Evolutionary conservation across 2,329 filamentous ascomycete species (phyloP).

Genomic region (Ceratocystiopsis sp.): DNA sequence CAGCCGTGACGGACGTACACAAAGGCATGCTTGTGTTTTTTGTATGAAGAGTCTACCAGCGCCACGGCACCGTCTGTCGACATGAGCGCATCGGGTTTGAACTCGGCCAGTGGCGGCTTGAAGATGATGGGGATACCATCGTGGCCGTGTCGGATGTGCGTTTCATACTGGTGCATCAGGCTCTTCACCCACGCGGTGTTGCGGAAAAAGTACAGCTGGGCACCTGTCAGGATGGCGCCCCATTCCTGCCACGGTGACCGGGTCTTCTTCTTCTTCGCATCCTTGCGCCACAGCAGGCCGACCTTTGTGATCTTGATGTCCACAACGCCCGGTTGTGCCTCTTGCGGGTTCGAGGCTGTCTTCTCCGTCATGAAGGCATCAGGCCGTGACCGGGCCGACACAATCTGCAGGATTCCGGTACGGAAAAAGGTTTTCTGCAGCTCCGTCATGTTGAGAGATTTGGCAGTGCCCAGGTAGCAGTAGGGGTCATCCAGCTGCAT

Average conservation of each 20-base stretch:
- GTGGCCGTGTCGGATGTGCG: conserved; percentile 61
- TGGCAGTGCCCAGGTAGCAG: conserved; percentile 62
- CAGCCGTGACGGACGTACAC: conserved; percentile 75
- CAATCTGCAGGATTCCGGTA: conserved; percentile 83
- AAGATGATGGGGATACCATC: conserved; percentile 69
- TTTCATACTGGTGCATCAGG: conserved; percentile 74
- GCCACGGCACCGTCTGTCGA: conserved; percentile 88
- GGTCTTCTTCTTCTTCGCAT: conserved; percentile 81
- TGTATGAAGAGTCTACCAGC: conserved; percentile 71
- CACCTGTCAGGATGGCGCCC: conserved; percentile 92
- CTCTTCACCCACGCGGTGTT: conserved; percentile 87
- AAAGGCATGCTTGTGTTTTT: conserved; percentile 91
- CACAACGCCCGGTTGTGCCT: conserved; percentile 80
- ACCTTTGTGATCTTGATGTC: conserved; percentile 98
- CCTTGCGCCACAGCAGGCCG: conserved; percentile 86
- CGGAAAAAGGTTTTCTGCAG: conserved; percentile 81
- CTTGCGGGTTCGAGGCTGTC: conserved; percentile 67
- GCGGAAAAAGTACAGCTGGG: conserved; percentile 90
- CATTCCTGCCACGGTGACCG: conserved; percentile 97
- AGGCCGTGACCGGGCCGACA: conserved; percentile 81
- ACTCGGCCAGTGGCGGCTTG: conserved; percentile 74
- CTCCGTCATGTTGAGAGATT: conserved; percentile 61
- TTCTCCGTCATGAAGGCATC: conserved; percentile 89
- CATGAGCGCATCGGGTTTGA: conserved; percentile 87
- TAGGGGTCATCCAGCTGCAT: conserved; percentile 89